Conservation (phyloP, 306 rosid genomes). For the Fragaria nilgerrensis region DNA sequence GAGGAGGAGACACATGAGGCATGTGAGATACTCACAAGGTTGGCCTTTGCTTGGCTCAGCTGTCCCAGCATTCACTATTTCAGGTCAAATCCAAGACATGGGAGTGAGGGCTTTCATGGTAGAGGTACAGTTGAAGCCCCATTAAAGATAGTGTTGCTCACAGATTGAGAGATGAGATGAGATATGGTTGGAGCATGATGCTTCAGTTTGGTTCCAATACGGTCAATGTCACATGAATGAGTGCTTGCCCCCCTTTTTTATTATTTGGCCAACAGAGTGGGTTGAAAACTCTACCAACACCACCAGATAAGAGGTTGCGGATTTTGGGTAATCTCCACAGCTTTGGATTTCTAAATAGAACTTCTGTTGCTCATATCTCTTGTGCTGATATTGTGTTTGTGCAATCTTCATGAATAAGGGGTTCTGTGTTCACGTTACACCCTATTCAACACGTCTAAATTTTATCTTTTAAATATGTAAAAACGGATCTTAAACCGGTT, state of each 20-base stretch:
- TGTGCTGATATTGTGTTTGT: neutral
- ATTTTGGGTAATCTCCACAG: neutral
- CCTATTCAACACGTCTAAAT: neutral
- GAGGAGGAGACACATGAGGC: slow-evolving; percentile 38
- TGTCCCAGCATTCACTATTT: slow-evolving; percentile 1
- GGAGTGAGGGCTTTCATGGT: neutral
- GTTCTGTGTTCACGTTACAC: neutral
- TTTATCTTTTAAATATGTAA: neutral
- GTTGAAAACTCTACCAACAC: slow-evolving; percentile 6
- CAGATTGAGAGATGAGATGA: slow-evolving; percentile 5
- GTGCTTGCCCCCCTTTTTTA: neutral
- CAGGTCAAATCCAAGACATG: neutral
- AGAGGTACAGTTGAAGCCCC: neutral
- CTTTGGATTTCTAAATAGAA: neutral
- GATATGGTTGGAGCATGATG: slow-evolving; percentile 2
- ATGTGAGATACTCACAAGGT: slow-evolving; percentile 45
- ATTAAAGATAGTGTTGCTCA: slow-evolving; percentile 10
- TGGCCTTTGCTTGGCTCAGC: neutral
- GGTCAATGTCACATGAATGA: slow-evolving; percentile 7
- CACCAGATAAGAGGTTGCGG: neutral
- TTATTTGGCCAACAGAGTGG: slow-evolving; percentile 14
- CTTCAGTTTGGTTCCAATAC: neutral
- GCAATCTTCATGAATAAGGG: neutral
- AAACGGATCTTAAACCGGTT: neutral
- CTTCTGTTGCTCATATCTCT: neutral